Percentiles rank a stretch among this genome's conserved stretches.
Conservation (phyloP, 2,329 filamentous ascomycete species). For the Phialophora macrospora region DNA sequence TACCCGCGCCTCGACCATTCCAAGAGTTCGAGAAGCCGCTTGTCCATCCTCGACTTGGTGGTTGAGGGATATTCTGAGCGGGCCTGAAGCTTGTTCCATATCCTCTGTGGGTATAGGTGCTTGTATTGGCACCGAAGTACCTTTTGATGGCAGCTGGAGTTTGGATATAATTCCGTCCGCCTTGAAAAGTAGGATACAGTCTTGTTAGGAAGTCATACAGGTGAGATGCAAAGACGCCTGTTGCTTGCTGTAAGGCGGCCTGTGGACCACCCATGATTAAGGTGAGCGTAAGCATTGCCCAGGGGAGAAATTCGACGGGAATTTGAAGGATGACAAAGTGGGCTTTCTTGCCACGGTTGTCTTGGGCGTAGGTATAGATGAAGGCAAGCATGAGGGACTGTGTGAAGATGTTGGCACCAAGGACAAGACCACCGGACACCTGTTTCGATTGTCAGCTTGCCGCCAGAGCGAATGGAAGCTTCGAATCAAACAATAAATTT, state of each 20-base stretch:
- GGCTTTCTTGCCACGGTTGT: slow-evolving; percentile 76
- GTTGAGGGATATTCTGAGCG: slow-evolving; percentile 37
- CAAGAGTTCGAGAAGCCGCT: slow-evolving; percentile 53
- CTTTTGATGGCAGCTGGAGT: slow-evolving; percentile 75
- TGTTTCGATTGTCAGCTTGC: slow-evolving; percentile 42
- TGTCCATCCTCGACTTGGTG: slow-evolving; percentile 36
- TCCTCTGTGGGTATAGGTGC: slow-evolving; percentile 50
- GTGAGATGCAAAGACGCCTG: slow-evolving; percentile 85
- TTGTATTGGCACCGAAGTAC: slow-evolving; percentile 62
- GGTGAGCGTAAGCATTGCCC: slow-evolving; percentile 75
- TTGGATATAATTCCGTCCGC: slow-evolving; percentile 74
- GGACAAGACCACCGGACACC: slow-evolving; percentile 49
- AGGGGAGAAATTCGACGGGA: slow-evolving; percentile 79
- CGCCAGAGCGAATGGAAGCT: not conserved
- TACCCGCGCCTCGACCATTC: slow-evolving; percentile 48
- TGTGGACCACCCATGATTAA: slow-evolving; percentile 68
- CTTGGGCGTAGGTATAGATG: slow-evolving; percentile 82
- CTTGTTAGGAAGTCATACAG: slow-evolving; percentile 87
- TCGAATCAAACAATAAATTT: slow-evolving; percentile 14
- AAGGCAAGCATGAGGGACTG: slow-evolving; percentile 76
- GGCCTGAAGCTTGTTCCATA: slow-evolving; percentile 68
- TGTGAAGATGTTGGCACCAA: slow-evolving; percentile 46
- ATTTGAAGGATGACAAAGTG: slow-evolving; percentile 84
- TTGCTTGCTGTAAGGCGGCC: slow-evolving; percentile 67
- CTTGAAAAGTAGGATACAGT: slow-evolving; percentile 86